Base-by-base conservation (phyloP, 805 yeast genomes). In the Candida nitratophila region DNA sequence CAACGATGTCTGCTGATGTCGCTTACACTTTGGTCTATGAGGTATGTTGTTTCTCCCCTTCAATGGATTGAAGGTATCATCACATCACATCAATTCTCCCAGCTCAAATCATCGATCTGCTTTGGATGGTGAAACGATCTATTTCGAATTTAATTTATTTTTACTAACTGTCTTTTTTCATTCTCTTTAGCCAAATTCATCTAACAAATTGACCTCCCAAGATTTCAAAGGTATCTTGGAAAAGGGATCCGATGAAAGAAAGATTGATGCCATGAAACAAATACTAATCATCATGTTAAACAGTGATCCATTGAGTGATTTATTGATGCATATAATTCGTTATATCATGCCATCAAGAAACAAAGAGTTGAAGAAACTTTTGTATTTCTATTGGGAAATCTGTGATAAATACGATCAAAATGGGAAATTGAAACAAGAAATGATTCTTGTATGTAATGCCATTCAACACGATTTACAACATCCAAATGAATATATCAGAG, bases 401-500 rank as follows among this genome's bases (percentile, higher is more conserved):
- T 95, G 96, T 61, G 95, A 96, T 44, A 95, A 95, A 67, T 71
- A 84, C 52, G 95, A 88, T 55, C 71, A 74, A 32, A 84, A 84
- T 43, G 98, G 98, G 4, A 88, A 87, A 64, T 77, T 95, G 74
- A 87, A 87, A 68, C 98, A 91, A 64, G 99, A 93, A 69, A 93
- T 93, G 98, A 91, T 95, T 66, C 78, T 93, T 51, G 98, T 91
- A 41, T 93, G 98, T 71, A 95, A 95, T 64, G 96, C 98, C 43
- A 88, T 93, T 58, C 95, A 93, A 66, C 90, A 89, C 65, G 99
- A 93, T 63, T 76, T 93, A 55, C 97, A 90, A 68, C 99, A 95
- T 68, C 96, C 99, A 42, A 93, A 93, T 71, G 99, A 93, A 67
- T 93, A 83, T 62, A 84, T 93, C 51, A 80, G 98, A 58, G 99